Evolutionary conservation across 805 yeast species (phyloP), one percentile per base, ranked within the genome.

Genomic region (Debaryomyces castellii): DNA sequence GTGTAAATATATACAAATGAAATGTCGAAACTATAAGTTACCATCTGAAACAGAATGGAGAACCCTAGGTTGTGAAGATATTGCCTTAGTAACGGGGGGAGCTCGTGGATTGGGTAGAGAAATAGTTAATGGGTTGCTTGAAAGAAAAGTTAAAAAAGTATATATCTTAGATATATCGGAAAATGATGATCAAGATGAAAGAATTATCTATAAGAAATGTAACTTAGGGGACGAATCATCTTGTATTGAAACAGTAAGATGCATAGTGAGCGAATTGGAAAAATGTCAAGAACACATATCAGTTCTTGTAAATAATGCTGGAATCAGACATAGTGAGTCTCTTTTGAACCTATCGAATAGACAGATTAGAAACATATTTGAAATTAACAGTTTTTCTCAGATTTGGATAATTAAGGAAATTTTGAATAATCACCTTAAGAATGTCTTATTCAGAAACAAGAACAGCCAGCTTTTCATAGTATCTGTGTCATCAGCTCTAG

Each of bases 31-130:
- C 4, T 30, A 30, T 30, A 30, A 30, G 20, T n/a, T 30, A 30
- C 34, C 34, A 14, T 7, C 34, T 14, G 10, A 11, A 7, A 14
- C 16, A 14, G 4, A 6, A 16, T 30, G 34, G 34, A 16, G 16
- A 4, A 4, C 17, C 3, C 16, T 30, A 14, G 20, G 34, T 23
- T 35, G 16, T 30, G 33, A 49, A 1, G 64, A 60, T 44, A 50
- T 55, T 21, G 73, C 75, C 2, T 39, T 77, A 21, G 60, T 78
- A 5, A 78, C 83, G 0, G 85, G 85, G 0, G 83, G 82, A 0
- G 62, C 76, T 12, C 52, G 58, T 25, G 83, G 85, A 0, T 58
- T 80, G n/a, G 85, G 85, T 0, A 50, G 54, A 1, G 74, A 68
- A 39, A 53, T 77, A 4, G 73, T 67, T 3, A 51, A 52, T 27